Evolutionary conservation across 805 yeast species (phyloP).

Genomic region (Zygosaccharomyces pseudorouxii): DNA sequence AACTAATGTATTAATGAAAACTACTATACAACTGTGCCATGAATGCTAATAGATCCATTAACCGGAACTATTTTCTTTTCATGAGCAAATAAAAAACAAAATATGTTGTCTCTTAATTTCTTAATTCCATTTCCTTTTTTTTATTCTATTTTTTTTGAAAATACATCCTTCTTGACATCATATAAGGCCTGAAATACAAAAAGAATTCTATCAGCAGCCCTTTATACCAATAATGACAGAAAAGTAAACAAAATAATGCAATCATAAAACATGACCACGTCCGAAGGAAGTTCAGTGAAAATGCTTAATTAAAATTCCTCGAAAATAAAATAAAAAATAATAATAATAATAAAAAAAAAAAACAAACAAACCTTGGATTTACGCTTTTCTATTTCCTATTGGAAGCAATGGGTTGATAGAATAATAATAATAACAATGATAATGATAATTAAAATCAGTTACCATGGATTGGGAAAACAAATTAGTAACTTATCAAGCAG

Average conservation of each 20-base stretch:
- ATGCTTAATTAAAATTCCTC: constrained; percentile 1
- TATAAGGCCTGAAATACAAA: constrained; percentile 11
- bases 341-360: background rate
- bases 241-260: background rate
- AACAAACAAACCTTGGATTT: background rate
- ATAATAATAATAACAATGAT: background rate
- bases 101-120: background rate
- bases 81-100: constrained; percentile 12
- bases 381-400: background rate
- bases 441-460: background rate
- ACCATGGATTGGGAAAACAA: constrained; percentile 7
- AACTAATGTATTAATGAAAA: constrained; percentile 8
- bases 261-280: background rate
- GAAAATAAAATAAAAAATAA: background rate
- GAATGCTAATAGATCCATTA: constrained; percentile 9
- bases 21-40: constrained; percentile 18
- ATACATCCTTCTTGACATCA: constrained; percentile 14
- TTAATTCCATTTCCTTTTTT: background rate
- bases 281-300: background rate
- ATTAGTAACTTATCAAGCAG: constrained; percentile 8
- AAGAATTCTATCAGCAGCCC: constrained; percentile 13
- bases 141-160: background rate
- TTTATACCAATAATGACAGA: background rate
- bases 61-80: constrained; percentile 8
- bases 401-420: constrained; percentile 3